phyloP scores from a whole-genome alignment of 768 basidiomycete species.

The Naganishia randhawae region DNA sequence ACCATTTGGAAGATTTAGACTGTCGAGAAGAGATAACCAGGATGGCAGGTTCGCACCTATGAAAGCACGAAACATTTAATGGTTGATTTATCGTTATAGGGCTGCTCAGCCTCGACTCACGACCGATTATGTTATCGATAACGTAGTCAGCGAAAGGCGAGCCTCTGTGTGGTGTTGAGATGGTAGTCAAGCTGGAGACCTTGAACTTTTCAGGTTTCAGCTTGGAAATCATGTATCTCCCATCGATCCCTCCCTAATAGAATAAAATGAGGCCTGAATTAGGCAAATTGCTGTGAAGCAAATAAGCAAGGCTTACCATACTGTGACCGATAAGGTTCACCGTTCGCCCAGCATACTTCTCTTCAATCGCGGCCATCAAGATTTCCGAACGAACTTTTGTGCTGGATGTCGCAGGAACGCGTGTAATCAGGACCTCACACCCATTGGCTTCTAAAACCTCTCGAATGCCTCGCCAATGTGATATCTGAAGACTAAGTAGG shows the following conservation, averaged over 20 bases:
- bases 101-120: conserved; percentile 31
- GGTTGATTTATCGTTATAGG: background rate
- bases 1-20: conserved; percentile 77
- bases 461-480: conserved; percentile 95
- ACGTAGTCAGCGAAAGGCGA: conserved; percentile 84
- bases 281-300: background rate
- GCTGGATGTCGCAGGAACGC: conserved; percentile 87
- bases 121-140: conserved; percentile 50
- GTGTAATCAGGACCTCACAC: conserved; percentile 82
- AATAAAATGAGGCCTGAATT: background rate
- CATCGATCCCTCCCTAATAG: conserved; percentile 83
- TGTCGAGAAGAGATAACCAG: conserved; percentile 58
- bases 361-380: conserved; percentile 73
- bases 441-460: conserved; percentile 87
- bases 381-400: conserved; percentile 84
- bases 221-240: conserved; percentile 79
- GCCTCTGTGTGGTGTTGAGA: conserved; percentile 91
- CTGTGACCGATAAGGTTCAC: conserved; percentile 89
- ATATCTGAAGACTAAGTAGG: conserved; percentile 65
- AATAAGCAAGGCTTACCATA: conserved; percentile 58
- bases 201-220: conserved; percentile 71
- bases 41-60: conserved; percentile 51
- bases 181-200: conserved; percentile 84
- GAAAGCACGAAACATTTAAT: background rate
- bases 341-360: conserved; percentile 71